A percentile compares a stretch with the other conserved stretches of the same genome.
These are phyloP conservation scores for Candida parachauliodes DNA, from an alignment of 805 yeast species.

Conservation along the genomic window DNA sequence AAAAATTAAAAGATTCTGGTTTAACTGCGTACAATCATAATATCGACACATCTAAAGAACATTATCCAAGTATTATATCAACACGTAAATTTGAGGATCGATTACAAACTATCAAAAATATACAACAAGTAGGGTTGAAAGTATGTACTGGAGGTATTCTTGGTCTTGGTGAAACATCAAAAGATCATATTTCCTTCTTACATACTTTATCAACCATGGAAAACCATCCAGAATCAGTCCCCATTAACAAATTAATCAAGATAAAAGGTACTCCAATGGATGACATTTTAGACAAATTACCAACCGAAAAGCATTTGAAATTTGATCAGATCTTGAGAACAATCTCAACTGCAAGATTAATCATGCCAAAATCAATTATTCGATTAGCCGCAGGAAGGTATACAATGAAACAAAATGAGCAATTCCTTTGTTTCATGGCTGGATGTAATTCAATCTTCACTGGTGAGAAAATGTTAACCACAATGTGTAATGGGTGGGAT, in stretches of 20 bases:
- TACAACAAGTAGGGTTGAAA: conserved; percentile 57
- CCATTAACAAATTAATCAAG: conserved; percentile 76
- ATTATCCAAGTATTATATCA: conserved; percentile 67
- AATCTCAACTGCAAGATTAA: conserved; percentile 68
- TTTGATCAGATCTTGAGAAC: conserved; percentile 65
- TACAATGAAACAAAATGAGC: conserved; percentile 76
- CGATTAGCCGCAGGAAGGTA: conserved; percentile 80
- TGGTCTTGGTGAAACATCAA: conserved; percentile 72
- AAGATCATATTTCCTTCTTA: conserved; percentile 67
- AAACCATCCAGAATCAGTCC: conserved; percentile 76
- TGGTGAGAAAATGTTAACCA: conserved; percentile 77
- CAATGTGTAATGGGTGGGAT: conserved; percentile 82
- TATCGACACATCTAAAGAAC: conserved; percentile 75
- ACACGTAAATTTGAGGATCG: conserved; percentile 73
- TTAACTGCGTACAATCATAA: conserved; percentile 81
- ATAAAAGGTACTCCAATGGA: conserved; percentile 77
- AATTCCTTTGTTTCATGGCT: conserved; percentile 68
- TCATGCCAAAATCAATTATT: conserved; percentile 70
- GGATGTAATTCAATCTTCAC: conserved; percentile 82
- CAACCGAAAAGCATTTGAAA: conserved; percentile 41
- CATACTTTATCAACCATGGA: conserved; percentile 65
- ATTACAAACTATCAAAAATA: conserved; percentile 60
- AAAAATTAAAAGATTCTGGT: conserved; percentile 60
- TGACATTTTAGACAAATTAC: conserved; percentile 42
- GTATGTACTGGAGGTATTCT: conserved; percentile 80